Percentiles rank a stretch among this genome's conserved stretches.
Conservation (phyloP, 306 rosid species). For the Trifolium fragiferum region DNA sequence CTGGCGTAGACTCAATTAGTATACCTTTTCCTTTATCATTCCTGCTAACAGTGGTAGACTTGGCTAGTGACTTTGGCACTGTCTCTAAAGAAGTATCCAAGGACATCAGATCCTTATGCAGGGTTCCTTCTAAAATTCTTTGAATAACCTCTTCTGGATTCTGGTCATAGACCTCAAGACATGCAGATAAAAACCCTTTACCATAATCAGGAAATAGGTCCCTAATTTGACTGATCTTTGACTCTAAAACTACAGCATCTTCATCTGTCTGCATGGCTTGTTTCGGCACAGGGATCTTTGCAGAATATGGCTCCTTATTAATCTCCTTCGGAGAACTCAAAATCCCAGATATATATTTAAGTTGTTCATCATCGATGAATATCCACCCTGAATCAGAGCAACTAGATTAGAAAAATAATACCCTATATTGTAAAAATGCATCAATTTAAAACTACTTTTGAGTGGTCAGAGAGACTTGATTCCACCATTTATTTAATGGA, state of each 20-base stretch:
- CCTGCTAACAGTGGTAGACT: constrained; percentile 45
- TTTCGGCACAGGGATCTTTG: constrained; percentile 39
- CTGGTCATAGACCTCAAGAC: constrained; percentile 92
- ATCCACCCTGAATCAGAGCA: constrained; percentile 84
- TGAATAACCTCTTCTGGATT: constrained; percentile 97
- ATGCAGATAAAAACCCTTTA: constrained; percentile 80
- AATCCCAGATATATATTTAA: constrained; percentile 67
- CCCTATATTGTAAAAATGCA: constrained; percentile 17
- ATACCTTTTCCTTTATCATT: constrained; percentile 92
- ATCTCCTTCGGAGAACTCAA: constrained; percentile 52
- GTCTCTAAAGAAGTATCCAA: constrained; percentile 73
- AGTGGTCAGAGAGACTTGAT: constrained; percentile 30
- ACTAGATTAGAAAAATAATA: constrained; percentile 34
- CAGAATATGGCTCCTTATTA: constrained; percentile 44
- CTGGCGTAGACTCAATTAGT: constrained; percentile 56
- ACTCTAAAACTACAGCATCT: constrained; percentile 74
- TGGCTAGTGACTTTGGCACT: constrained; percentile 52
- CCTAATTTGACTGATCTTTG: constrained; percentile 91
- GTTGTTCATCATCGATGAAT: constrained; percentile 75
- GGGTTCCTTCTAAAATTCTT: constrained; percentile 92
- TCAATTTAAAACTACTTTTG: constrained; percentile 7
- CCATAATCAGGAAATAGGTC: constrained; percentile 96
- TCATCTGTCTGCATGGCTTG: constrained; percentile 62
- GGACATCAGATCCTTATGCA: constrained; percentile 75
- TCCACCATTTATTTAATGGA: constrained; percentile 27